A percentile compares a stretch with the other conserved stretches of the same genome.
phyloP scores from a whole-genome alignment of 1,139 yeast species.

The Citeromyces hawaiiensis region DNA sequence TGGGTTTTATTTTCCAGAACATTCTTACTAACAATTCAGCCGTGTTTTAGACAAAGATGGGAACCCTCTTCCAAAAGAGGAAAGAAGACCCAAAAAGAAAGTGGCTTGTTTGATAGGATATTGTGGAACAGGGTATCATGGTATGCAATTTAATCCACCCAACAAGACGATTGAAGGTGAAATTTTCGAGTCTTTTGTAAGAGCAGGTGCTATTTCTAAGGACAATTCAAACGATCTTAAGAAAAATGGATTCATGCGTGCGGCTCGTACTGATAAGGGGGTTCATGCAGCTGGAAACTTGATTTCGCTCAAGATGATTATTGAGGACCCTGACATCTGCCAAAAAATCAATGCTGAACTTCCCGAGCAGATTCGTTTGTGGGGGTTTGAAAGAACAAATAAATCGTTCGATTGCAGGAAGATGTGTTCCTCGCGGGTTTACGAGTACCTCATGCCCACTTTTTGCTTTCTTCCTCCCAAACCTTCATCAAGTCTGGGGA shows the following conservation, averaged over 20 bases:
- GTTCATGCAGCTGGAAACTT: conserved; percentile 99
- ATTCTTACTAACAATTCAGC: conserved; percentile 9
- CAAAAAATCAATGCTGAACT: conserved; percentile 58
- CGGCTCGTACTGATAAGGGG: conserved; percentile 97
- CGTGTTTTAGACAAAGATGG: conserved; percentile 48
- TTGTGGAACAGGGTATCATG: conserved; percentile 97
- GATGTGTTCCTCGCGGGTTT: conserved; percentile 87
- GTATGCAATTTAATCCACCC: conserved; percentile 93
- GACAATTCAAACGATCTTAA: conserved; percentile 86
- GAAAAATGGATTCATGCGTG: conserved; percentile 85
- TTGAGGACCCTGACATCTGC: conserved; percentile 74
- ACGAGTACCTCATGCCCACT: conserved; percentile 87
- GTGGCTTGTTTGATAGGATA: conserved; percentile 92
- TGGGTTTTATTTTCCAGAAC: conserved; percentile 17
- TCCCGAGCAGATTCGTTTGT: conserved; percentile 79
- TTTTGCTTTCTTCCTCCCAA: conserved; percentile 86
- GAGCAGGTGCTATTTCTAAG: conserved; percentile 82
- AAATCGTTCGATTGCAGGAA: conserved; percentile 90
- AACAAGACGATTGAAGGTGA: conserved; percentile 89
- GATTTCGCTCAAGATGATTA: conserved; percentile 73
- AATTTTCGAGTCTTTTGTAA: conserved; percentile 68
- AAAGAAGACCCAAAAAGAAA: conserved; percentile 64
- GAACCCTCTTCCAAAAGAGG: conserved; percentile 40
- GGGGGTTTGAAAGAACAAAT: conserved; percentile 89
- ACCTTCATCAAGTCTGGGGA: conserved; percentile 52